A percentile compares a stretch with the other conserved stretches of the same genome.
Evolutionary conservation across 306 rosid species (phyloP).

Genomic region (Castanea sativa): DNA sequence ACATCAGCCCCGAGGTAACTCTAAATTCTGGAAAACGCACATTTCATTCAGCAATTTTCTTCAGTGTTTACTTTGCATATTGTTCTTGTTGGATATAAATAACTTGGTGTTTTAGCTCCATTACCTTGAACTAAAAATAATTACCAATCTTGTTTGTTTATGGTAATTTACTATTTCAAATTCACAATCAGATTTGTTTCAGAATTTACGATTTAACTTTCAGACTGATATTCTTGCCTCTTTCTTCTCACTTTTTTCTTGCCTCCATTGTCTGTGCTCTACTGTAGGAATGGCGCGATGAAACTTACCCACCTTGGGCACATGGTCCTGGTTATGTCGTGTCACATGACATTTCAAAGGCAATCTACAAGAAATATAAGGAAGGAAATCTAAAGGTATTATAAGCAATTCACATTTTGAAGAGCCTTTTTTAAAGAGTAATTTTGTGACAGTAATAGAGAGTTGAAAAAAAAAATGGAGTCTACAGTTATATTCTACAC

Average conservation of each 20-base stretch:
- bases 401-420: not conserved
- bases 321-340: constrained; percentile 98
- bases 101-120: not conserved
- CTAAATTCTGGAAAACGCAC: not conserved
- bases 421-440: not conserved
- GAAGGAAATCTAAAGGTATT: constrained; percentile 78
- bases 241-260: constrained; percentile 10
- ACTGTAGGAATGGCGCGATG: constrained; percentile 85
- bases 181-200: not conserved
- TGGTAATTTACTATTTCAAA: not conserved
- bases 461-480: not conserved
- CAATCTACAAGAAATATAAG: constrained; percentile 54
- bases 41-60: not conserved
- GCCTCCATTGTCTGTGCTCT: constrained; percentile 23
- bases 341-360: constrained; percentile 74
- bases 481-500: not conserved
- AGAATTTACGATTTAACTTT: not conserved
- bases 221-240: not conserved
- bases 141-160: not conserved
- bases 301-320: constrained; percentile 93
- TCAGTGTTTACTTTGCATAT: not conserved
- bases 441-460: not conserved
- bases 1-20: constrained; percentile 80
- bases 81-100: not conserved
- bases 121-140: not conserved